Evolutionary conservation across 2,329 filamentous ascomycete genomes (phyloP), one percentile per base, ranked within the genome.

Genomic region (Alternaria alternata): DNA sequence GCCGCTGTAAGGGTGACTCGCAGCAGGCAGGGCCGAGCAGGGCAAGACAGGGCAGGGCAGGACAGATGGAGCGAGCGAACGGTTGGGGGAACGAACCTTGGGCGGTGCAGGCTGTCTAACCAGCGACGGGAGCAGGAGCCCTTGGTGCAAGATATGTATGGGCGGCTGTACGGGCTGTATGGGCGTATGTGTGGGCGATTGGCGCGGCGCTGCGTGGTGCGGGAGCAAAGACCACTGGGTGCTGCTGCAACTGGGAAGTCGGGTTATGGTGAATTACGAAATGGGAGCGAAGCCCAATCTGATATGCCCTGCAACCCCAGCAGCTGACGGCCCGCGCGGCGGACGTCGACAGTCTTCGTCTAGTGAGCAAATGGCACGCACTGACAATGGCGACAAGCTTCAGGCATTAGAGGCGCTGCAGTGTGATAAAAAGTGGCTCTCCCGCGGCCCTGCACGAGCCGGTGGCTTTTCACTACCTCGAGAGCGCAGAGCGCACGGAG

Each of bases 1-100:
- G 56, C 64, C 66, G 68, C 68, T 64, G 67, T 68, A 66, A 69
- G 67, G 66, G 67, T 60, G 61, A 58, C 61, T 64, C 62, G 67
- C 61, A 62, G 59, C 51, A 28, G 51, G 30, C 42, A 48, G 51
- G 64, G 36, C 59, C 54, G 60, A 34, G 28, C 48, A 55, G 36
- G 51, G 22, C 38, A 48, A 46, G 64, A 28, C 59, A 56, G 60
- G 34, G 34, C 48, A 56, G 38, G 51, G 30, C 42, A 48, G 51
- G 64, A 32, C 59, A 56, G 60, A 53, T 57, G 63, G 54, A 51
- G 42, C 47, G 49, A 42, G 54, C 56, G 51, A 53, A 53, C 57
- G 57, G 52, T 24, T 60, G 57, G 32, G 51, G 42, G n/a, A 48
- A 55, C 51, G 43, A 48, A 59, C 51, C 57, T 54, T 59, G 44